Base-by-base conservation (phyloP, 352 stramenopile species). In the Peronospora destructor region DNA sequence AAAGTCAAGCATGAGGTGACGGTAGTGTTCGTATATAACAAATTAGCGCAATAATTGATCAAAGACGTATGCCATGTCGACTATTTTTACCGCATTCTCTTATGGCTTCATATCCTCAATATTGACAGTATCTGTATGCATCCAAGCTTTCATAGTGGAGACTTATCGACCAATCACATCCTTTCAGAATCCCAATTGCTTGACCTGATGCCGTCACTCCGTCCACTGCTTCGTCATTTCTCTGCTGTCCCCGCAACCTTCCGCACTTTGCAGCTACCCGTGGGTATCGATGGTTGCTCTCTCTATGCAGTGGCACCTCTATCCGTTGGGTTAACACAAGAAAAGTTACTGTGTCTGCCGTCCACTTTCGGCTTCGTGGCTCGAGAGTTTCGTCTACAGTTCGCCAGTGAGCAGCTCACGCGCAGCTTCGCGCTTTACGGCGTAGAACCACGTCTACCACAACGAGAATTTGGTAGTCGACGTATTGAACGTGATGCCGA, bases 401-500 rank as follows among this genome's bases (percentile, higher is more conserved):
- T 86, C 25, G 37, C 45, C 36, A 67, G 45, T 40, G 53, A 53
- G n/a, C 66, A 57, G 9, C 57, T 92, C 6, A 30, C 59, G 25
- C 56, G 64, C 37, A 64, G 64, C 23, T 87, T 87, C 42, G 63
- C 64, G 47, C 70, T 92, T 25, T 66, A 85, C 4, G 76, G 77
- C 23, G 62, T 92, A n/a, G 69, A 92, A 25, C 64, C 68, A 26
- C 76, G 79, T 6, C 61, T 68, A 9, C 68, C 71, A 0, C 51
- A 66, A 34, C 64, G 60, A 13, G 71, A 84, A 14, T 81, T 81
- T 34, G 73, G 76, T 0, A 37, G 46, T n/a, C 53, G 61, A 16
- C 79, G 81, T 37, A 73, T 92, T 46, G 71, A 89, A 50, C 71
- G 73, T 6, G 73, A 92, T 40, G 78, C 76, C 0, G 70, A 87